Percentiles rank a stretch among this genome's conserved stretches.
Conservation (phyloP, 2,329 filamentous ascomycete genomes). For the Arthrinium phaeospermum region DNA sequence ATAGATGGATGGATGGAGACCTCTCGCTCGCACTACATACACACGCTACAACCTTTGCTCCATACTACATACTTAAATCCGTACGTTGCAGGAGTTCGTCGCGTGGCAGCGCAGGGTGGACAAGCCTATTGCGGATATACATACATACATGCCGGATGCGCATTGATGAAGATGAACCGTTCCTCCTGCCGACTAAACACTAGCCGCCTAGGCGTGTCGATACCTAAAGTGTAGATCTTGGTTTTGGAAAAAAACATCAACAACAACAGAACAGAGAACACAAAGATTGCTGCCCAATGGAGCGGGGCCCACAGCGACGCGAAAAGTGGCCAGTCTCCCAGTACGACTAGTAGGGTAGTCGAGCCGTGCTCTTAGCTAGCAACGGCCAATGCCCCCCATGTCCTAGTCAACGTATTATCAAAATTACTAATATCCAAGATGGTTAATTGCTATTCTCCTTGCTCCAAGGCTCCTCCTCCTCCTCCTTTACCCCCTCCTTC, state of each 20-base stretch:
- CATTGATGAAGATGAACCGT: background rate
- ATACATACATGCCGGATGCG: background rate
- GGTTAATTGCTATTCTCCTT: conserved; percentile 5
- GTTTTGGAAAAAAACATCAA: background rate
- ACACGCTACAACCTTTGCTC: background rate
- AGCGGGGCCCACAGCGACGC: background rate
- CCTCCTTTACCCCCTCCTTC: background rate
- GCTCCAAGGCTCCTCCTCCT: background rate
- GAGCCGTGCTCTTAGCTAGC: background rate
- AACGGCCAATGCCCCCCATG: background rate
- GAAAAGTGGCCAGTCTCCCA: too few relatives aligned
- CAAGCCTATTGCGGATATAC: background rate
- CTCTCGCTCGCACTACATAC: background rate
- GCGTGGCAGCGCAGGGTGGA: conserved; percentile 9
- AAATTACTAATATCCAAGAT: conserved; percentile 5
- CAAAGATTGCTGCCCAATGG: background rate
- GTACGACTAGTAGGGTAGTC: background rate
- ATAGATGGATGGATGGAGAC: background rate
- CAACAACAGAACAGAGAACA: background rate
- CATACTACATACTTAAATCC: background rate
- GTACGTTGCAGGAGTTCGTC: conserved; percentile 8
- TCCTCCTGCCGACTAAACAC: background rate
- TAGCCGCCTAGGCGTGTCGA: background rate
- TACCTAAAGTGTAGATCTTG: background rate
- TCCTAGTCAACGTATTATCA: background rate